Base-by-base conservation (phyloP, 495 filamentous ascomycete species). In the Saxophila tyrrhenica region DNA sequence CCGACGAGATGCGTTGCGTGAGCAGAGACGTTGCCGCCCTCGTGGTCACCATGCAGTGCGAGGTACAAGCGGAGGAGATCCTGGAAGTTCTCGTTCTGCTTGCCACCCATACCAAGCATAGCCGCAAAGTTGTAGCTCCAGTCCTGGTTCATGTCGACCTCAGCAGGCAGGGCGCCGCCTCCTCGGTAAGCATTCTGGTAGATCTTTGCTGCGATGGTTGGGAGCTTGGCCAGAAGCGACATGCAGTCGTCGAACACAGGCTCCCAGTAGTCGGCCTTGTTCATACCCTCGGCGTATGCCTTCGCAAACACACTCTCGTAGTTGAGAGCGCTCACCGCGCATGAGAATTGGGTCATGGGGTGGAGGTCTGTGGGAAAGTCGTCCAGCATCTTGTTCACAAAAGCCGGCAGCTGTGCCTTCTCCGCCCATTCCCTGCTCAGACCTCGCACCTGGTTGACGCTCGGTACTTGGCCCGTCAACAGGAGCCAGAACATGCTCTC, bases 401-500 rank as follows among this genome's bases (percentile, higher is more conserved):
- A 89, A 49, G 75, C 74, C 48, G 92, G 92, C n/a, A 98, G 78
- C 53, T 75, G 70, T 25, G 85, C 83, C 67, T 96, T 84, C 69
- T 90, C 86, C 39, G 92, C 92, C 22, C 96, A 77, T 67, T 94
- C 86, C 39, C 81, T 77, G 39, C 86, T 92, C 59, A 98, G 81
- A 43, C 72, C 72, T 61, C 92, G 87, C 50, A 89, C 78, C 69
- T 98, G 92, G 35, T 69, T 67, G 22, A 82, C 84, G 1, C 85
- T 85, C 10, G 92, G 92, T 22, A 98, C 86, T 69, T 91, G 77
- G 54, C 92, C 94, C 9, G 92, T 98, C 56, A 98, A 72, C 16
- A 98, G 83, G 23, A 98, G 84, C 92, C 92, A 98, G 78, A 98
- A 98, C 92, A 98, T 97, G 65, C 89, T 83, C 71, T 98, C 92